Percentiles rank a stretch among this genome's conserved stretches.
Conservation (phyloP, 2,329 filamentous ascomycete species). For the Fusarium sp. region DNA sequence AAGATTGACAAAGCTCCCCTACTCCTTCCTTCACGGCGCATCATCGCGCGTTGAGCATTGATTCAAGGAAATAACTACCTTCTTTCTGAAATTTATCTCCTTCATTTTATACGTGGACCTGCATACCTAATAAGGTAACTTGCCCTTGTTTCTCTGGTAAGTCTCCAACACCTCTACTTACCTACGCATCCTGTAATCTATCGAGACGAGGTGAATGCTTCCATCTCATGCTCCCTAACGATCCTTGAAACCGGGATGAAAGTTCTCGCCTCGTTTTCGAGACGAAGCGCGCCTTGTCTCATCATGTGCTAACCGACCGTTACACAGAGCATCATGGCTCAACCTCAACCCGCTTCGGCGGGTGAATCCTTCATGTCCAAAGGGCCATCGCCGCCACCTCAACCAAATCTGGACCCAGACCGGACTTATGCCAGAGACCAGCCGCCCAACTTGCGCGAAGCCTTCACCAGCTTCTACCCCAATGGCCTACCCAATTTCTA, state of each 20-base stretch:
- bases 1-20: neutral
- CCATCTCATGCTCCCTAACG: neutral
- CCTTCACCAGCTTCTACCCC: conserved; percentile 48
- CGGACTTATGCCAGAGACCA: conserved; percentile 38
- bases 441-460: conserved; percentile 36
- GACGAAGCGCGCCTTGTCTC: neutral
- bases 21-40: neutral
- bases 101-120: neutral
- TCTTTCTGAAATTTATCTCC: neutral
- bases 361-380: conserved; percentile 10
- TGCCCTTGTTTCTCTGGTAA: conserved; percentile 12
- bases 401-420: conserved; percentile 27
- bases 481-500: conserved; percentile 49
- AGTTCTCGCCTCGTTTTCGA: neutral
- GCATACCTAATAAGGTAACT: too few species aligned
- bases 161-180: neutral
- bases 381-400: conserved; percentile 22
- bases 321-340: conserved; percentile 29
- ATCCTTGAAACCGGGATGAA: neutral
- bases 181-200: neutral
- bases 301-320: conserved; percentile 10
- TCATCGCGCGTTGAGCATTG: neutral
- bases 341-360: neutral
- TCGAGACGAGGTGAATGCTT: neutral
- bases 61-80: conserved; percentile 15